phyloP scores from a whole-genome alignment of 2,329 filamentous ascomycete genomes.

The Leptographium lundbergii region DNA sequence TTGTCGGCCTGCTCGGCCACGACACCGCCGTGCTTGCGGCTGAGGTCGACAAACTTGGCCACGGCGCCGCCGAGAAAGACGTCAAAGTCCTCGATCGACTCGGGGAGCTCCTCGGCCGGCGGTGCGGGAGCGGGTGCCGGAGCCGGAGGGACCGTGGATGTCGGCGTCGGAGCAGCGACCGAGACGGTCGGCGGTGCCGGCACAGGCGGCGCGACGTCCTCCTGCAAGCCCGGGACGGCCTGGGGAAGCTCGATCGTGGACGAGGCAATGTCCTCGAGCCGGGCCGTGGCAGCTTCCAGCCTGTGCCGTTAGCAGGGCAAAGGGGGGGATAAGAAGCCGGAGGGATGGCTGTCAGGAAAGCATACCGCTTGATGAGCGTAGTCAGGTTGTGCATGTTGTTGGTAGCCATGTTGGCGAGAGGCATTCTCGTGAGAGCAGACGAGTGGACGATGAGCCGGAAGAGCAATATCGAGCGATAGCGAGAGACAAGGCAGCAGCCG shows the following conservation, averaged over 20 bases:
- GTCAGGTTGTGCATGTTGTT: constrained; percentile 93
- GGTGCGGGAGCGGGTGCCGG: constrained; percentile 28
- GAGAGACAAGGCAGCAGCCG: neutral
- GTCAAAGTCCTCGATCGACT: constrained; percentile 81
- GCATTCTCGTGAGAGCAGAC: neutral
- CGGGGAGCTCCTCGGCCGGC: constrained; percentile 49
- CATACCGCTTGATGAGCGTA: constrained; percentile 94
- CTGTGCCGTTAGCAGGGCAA: constrained; percentile 41
- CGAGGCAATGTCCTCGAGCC: constrained; percentile 89
- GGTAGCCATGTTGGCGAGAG: constrained; percentile 45
- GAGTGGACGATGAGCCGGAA: neutral
- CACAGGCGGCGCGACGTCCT: constrained; percentile 20
- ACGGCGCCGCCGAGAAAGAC: constrained; percentile 61
- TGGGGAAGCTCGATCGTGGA: constrained; percentile 51
- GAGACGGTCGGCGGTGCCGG: constrained; percentile 20
- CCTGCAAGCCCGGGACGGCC: constrained; percentile 32
- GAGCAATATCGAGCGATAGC: neutral
- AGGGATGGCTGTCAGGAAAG: neutral
- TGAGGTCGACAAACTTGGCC: constrained; percentile 64
- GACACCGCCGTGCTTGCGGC: constrained; percentile 63
- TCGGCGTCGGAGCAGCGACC: neutral
- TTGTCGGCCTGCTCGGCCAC: constrained; percentile 61
- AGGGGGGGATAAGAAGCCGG: neutral
- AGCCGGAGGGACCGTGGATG: constrained; percentile 22
- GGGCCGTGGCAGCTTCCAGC: constrained; percentile 91